Conservation (phyloP, 441 rosid species). For the Mallotus repandus region DNA sequence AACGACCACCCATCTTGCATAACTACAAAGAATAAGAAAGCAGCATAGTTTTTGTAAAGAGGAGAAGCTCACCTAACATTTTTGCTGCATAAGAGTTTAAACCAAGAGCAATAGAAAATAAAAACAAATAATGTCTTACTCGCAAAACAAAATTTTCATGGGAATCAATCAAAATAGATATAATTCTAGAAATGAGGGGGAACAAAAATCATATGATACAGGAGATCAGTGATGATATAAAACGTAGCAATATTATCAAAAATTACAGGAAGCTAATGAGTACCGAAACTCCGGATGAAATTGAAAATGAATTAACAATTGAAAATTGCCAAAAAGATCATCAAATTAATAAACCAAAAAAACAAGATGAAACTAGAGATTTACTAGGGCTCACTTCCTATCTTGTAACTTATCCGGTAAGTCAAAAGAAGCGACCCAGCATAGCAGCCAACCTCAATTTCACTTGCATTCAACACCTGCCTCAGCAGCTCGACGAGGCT, state of each 20-base stretch:
- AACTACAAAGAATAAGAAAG: background rate
- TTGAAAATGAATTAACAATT: conserved; percentile 26
- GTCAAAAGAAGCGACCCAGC: conserved; percentile 25
- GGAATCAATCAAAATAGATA: background rate
- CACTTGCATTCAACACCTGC: conserved; percentile 88
- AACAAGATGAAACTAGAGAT: conserved; percentile 24
- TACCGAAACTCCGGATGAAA: conserved; percentile 31
- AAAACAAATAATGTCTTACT: background rate
- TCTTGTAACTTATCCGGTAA: conserved; percentile 22
- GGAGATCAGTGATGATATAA: conserved; percentile 23
- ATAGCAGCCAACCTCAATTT: conserved; percentile 21
- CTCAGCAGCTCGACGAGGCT: conserved; percentile 96
- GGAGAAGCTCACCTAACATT: background rate
- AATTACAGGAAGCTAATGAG: conserved; percentile 38
- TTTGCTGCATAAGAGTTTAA: background rate
- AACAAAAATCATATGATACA: conserved; percentile 24
- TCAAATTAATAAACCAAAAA: conserved; percentile 28
- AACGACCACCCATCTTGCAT: background rate
- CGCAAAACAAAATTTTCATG: background rate
- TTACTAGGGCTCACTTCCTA: conserved; percentile 37
- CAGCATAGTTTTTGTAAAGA: background rate
- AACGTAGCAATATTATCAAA: conserved; percentile 31
- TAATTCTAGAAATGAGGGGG: background rate
- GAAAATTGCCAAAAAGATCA: conserved; percentile 27
- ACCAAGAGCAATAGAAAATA: background rate